These are phyloP conservation scores for Margaritispora aquatica DNA, from an alignment of 495 filamentous ascomycete species.

Conservation along the genomic window DNA sequence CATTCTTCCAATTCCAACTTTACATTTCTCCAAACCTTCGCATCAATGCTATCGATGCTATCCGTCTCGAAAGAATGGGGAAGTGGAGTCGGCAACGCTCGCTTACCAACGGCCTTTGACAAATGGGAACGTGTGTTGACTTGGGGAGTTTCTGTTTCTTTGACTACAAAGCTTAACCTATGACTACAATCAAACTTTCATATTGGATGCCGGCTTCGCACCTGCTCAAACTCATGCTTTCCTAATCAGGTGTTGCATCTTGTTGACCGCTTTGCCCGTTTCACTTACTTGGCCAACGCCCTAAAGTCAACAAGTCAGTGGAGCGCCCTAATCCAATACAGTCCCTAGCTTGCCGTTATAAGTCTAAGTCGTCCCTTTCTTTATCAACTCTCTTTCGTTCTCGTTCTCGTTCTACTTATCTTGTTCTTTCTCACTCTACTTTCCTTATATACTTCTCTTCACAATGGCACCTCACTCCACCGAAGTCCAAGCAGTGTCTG, in stretches of 20 bases:
- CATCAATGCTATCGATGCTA: neutral
- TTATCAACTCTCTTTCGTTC: too few species aligned
- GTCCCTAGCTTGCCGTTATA: neutral
- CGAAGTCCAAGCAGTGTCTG: constrained; percentile 15
- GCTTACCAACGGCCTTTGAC: neutral
- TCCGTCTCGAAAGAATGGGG: neutral
- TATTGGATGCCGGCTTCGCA: constrained; percentile 5
- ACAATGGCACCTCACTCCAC: constrained; percentile 23
- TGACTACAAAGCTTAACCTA: constrained; percentile 1
- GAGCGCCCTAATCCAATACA: neutral
- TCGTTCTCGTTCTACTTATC: too few species aligned
- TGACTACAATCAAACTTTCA: constrained; percentile 9
- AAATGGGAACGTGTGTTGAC: neutral
- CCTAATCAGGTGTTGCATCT: neutral
- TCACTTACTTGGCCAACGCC: too few species aligned
- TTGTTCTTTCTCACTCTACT: neutral
- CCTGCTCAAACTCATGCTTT: neutral
- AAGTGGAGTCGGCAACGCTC: neutral
- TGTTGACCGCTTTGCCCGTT: neutral
- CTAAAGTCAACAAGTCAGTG: neutral
- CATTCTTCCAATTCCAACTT: neutral
- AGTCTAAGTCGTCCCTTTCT: neutral
- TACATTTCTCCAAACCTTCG: neutral
- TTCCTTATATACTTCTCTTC: constrained; percentile 2
- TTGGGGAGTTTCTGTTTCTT: constrained; percentile 10